Evolutionary conservation across 2,329 filamentous ascomycete species (phyloP).

Genomic region (Nemania sp.): DNA sequence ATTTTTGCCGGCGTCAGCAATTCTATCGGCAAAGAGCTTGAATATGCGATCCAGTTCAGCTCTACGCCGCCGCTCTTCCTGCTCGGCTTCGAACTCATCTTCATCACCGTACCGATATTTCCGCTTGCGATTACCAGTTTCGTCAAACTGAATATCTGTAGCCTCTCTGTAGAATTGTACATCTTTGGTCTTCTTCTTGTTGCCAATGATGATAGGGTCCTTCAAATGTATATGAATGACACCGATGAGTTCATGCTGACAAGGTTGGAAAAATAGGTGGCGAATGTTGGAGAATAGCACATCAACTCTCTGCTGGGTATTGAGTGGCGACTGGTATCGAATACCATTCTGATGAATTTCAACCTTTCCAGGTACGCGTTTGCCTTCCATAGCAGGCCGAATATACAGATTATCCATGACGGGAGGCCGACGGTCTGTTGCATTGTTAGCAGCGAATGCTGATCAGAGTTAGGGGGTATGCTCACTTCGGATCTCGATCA

Average conservation of each 20-base stretch:
- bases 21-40: conserved; percentile 95
- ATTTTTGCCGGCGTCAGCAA: conserved; percentile 89
- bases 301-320: conserved; percentile 82
- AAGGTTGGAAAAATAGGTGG: conserved; percentile 98
- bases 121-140: conserved; percentile 95
- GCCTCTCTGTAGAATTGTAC: conserved; percentile 98
- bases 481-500: conserved; percentile 89
- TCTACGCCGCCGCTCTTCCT: conserved; percentile 89
- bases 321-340: conserved; percentile 82
- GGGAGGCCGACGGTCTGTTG: conserved; percentile 82
- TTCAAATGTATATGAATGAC: conserved; percentile 98
- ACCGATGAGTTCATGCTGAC: conserved; percentile 92
- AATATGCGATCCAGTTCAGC: conserved; percentile 95
- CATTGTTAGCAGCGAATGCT: conserved; percentile 44
- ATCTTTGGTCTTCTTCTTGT: conserved; percentile 97
- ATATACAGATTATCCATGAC: conserved; percentile 95
- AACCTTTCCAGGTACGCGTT: conserved; percentile 91
- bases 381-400: conserved; percentile 92
- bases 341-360: conserved; percentile 99
- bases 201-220: conserved; percentile 96
- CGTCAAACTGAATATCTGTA: conserved; percentile 97
- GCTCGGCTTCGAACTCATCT: conserved; percentile 97
- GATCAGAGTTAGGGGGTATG: conserved; percentile 20
- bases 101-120: conserved; percentile 98
- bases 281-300: conserved; percentile 98